Percentiles rank a stretch among this genome's conserved stretches.
Conservation (phyloP, 306 rosid species). For the Boehmeria nivea region DNA sequence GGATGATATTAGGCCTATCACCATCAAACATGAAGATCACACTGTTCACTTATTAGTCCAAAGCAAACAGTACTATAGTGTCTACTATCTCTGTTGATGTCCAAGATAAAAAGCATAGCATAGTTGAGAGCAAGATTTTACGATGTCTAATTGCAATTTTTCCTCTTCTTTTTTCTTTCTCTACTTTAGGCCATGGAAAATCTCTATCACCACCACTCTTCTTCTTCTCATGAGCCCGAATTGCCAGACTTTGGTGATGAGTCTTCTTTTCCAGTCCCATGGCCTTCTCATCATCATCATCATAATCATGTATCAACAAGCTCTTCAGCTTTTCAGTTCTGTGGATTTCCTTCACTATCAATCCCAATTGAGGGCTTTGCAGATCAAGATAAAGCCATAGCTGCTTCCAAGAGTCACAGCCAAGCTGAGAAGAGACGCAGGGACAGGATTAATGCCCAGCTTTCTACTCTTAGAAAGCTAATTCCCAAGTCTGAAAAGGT, state of each 20-base stretch:
- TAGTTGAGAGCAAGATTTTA: constrained; percentile 13
- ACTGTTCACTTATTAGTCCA: constrained; percentile 34
- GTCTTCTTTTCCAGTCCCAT: constrained; percentile 37
- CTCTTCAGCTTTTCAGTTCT: constrained; percentile 34
- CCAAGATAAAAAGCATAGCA: constrained; percentile 39
- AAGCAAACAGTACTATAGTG: constrained; percentile 38
- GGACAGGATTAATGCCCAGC: constrained; percentile 91
- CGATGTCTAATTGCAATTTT: constrained; percentile 18
- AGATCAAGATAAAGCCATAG: constrained; percentile 54
- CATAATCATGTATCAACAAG: constrained; percentile 28
- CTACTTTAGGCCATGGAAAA: constrained; percentile 43
- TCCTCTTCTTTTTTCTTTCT: too few relatives aligned
- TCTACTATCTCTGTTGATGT: constrained; percentile 2
- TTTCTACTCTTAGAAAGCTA: constrained; percentile 79
- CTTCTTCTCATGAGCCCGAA: constrained; percentile 22
- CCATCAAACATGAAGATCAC: constrained; percentile 44
- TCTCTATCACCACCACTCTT: constrained; percentile 21
- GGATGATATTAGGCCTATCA: constrained; percentile 51
- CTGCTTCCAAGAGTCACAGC: constrained; percentile 89
- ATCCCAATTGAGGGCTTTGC: constrained; percentile 33
- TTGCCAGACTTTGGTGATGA: constrained; percentile 25
- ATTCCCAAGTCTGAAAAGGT: constrained; percentile 97
- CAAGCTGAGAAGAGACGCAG: constrained; percentile 93
- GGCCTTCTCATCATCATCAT: constrained; percentile 23
- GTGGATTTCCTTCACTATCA: constrained; percentile 45